Evolutionary conservation across 345 rosid species (phyloP).

Genomic region (Boechera retrofracta): DNA sequence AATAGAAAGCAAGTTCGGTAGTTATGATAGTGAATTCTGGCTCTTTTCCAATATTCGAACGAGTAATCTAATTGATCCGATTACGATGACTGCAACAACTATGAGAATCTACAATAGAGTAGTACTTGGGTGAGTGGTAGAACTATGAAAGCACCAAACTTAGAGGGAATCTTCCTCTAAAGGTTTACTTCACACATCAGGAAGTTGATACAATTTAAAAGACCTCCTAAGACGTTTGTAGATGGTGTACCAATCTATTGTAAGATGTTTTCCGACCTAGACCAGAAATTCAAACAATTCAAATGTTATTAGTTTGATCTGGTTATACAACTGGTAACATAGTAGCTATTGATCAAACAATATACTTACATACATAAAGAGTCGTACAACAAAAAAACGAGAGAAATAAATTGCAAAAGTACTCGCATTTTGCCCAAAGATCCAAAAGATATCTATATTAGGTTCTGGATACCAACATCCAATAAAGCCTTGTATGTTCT

Average conservation of each 20-base stretch:
- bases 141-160: background rate
- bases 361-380: background rate
- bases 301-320: background rate
- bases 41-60: background rate
- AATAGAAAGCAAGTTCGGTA: no score
- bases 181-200: background rate
- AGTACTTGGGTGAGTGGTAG: background rate
- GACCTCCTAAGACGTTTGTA: background rate
- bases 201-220: background rate
- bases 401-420: background rate
- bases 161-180: background rate
- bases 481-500: background rate
- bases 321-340: background rate
- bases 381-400: constrained; percentile 5
- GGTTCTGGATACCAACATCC: background rate
- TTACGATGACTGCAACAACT: background rate
- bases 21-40: background rate
- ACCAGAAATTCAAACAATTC: background rate
- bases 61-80: background rate
- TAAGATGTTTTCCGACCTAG: background rate
- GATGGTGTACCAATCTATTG: background rate
- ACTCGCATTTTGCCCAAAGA: background rate
- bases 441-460: background rate
- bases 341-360: constrained; percentile 2
- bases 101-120: background rate